Conservation (phyloP, 805 yeast genomes). For the Candida argentea region DNA sequence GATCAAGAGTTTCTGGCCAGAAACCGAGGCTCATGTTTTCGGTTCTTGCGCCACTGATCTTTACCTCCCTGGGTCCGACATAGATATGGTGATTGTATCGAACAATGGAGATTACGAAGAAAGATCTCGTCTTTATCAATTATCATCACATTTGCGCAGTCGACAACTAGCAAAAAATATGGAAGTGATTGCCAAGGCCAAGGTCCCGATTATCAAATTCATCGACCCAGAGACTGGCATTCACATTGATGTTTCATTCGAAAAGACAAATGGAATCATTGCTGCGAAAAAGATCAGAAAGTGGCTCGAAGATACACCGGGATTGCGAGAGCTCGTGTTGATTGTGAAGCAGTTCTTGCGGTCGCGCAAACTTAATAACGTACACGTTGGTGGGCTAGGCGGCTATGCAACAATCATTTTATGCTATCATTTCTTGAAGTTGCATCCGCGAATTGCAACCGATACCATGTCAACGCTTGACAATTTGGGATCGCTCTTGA, state of each 20-base stretch:
- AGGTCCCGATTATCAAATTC: constrained; percentile 91
- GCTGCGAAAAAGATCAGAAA: constrained; percentile 70
- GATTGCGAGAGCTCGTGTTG: constrained; percentile 70
- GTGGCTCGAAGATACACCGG: constrained; percentile 71
- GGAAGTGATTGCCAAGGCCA: constrained; percentile 81
- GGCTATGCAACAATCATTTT: constrained; percentile 90
- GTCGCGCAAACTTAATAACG: constrained; percentile 70
- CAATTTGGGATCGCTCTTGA: constrained; percentile 75
- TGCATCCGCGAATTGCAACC: constrained; percentile 72
- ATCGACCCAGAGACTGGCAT: constrained; percentile 62
- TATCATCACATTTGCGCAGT: constrained; percentile 60
- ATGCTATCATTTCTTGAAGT: constrained; percentile 63
- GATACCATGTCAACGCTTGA: constrained; percentile 56
- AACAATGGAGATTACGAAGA: constrained; percentile 47
- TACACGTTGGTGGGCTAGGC: constrained; percentile 89
- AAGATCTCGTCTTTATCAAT: constrained; percentile 56
- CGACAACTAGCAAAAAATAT: constrained; percentile 56
- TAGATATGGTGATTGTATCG: constrained; percentile 82
- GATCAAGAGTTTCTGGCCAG: constrained; percentile 57
- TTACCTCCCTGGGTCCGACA: constrained; percentile 90
- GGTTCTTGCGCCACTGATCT: constrained; percentile 93
- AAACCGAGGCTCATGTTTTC: constrained; percentile 72
- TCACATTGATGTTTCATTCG: constrained; percentile 86
- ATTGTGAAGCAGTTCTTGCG: constrained; percentile 79
- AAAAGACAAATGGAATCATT: constrained; percentile 67